phyloP scores from a whole-genome alignment of 2,329 filamentous ascomycete genomes.

The Verticillium dahliae region DNA sequence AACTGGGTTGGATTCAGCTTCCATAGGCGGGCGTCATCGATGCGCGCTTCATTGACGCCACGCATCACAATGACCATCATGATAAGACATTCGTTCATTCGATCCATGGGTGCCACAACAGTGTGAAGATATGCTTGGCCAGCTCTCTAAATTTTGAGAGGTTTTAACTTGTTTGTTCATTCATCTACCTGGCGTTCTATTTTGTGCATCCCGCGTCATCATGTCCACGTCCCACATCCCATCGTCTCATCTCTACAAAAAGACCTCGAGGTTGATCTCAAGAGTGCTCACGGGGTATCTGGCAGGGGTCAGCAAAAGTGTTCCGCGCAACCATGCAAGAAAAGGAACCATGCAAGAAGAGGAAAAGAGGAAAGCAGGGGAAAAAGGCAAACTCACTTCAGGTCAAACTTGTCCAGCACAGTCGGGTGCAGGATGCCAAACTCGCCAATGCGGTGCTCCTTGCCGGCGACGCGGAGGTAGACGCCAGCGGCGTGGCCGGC shows the following conservation, averaged over 20 bases:
- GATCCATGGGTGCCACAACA: not conserved
- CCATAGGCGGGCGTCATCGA: not conserved
- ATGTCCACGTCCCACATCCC: not conserved
- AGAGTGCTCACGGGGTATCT: conserved; percentile 89
- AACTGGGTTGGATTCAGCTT: not conserved
- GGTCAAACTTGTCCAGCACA: conserved; percentile 88
- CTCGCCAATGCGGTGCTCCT: conserved; percentile 72
- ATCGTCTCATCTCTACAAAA: conserved; percentile 53
- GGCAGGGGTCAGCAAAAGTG: not conserved
- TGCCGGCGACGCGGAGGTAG: conserved; percentile 66
- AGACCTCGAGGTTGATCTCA: conserved; percentile 90
- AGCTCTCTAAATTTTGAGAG: conserved; percentile 7
- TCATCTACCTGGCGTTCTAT: conserved; percentile 7
- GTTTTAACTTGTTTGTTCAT: conserved; percentile 9
- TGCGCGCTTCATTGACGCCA: not conserved
- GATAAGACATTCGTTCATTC: not conserved
- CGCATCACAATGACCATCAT: not conserved
- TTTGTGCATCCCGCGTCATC: not conserved
- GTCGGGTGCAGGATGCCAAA: conserved; percentile 93
- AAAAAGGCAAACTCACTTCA: conserved; percentile 50
- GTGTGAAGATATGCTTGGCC: not conserved
- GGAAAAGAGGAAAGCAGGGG: not conserved
- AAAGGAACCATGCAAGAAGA: not conserved
- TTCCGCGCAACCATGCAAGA: not conserved
- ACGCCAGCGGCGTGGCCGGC: conserved; percentile 82